Conservation (phyloP, 208 protist species). For the Trypanosoma platydactyli region DNA sequence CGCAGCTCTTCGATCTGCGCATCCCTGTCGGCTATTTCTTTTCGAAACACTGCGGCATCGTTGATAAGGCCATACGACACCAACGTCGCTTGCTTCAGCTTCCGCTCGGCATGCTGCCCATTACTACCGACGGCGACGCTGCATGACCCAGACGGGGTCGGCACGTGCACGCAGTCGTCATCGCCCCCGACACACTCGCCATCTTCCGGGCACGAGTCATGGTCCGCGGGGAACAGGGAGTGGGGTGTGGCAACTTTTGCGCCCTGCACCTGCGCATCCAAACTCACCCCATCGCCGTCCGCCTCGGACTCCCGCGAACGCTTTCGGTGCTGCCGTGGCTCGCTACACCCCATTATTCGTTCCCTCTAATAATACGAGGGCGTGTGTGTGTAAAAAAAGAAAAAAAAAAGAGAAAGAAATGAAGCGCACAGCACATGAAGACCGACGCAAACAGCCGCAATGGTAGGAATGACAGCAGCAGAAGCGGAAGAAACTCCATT, state of each 20-base stretch:
- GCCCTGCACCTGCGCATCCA: neutral
- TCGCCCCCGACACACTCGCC: neutral
- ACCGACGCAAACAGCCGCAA: conserved; percentile 4
- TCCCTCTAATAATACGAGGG: neutral
- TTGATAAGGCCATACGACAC: conserved; percentile 52
- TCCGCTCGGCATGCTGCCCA: conserved; percentile 24
- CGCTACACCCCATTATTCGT: conserved; percentile 5
- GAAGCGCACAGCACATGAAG: no score
- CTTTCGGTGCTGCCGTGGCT: conserved; percentile 19
- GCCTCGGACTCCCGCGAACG: conserved; percentile 18
- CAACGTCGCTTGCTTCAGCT: conserved; percentile 65
- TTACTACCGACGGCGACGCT: neutral
- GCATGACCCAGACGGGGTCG: neutral
- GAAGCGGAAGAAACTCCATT: no score
- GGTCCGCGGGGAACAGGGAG: neutral
- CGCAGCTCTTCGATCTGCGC: conserved; percentile 55
- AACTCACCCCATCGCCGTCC: conserved; percentile 1
- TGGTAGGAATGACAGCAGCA: neutral
- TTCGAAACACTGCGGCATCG: conserved; percentile 46
- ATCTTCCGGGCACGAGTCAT: neutral
- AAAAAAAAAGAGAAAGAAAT: neutral
- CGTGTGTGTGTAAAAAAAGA: neutral
- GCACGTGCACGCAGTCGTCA: neutral
- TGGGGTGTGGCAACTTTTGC: neutral
- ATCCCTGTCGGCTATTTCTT: conserved; percentile 56